These are phyloP conservation scores for Pestalotiopsis sp. DNA, from an alignment of 2,329 filamentous ascomycete genomes.

Conservation along the genomic window DNA sequence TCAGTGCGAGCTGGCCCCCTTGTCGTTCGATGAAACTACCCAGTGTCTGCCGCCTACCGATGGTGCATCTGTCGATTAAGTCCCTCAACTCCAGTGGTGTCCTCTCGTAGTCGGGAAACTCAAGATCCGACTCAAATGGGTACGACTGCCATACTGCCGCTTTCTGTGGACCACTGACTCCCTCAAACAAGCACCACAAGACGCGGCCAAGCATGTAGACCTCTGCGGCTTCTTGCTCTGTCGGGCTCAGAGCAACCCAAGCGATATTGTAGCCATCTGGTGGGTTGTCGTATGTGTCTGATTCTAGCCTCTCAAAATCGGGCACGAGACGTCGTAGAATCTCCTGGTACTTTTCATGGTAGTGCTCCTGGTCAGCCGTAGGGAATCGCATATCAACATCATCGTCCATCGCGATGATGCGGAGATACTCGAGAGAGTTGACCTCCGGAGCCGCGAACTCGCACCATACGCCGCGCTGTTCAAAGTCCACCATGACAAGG, in stretches of 20 bases:
- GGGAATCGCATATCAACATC: constrained; percentile 27
- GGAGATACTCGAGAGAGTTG: constrained; percentile 58
- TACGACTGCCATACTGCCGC: constrained; percentile 62
- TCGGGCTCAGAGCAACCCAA: constrained; percentile 52
- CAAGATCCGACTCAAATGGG: constrained; percentile 52
- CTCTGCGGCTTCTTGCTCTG: constrained; percentile 57
- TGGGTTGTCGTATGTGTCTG: constrained; percentile 49
- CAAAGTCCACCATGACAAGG: constrained; percentile 60
- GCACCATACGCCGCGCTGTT: constrained; percentile 63
- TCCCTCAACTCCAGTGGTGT: constrained; percentile 46
- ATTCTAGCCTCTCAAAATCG: constrained; percentile 41
- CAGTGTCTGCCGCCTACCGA: constrained; percentile 45
- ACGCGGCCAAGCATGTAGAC: constrained; percentile 64
- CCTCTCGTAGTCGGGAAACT: constrained; percentile 53
- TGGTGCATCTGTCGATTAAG: constrained; percentile 54
- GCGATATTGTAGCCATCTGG: constrained; percentile 53
- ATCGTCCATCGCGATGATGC: constrained; percentile 53
- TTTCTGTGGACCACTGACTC: constrained; percentile 56
- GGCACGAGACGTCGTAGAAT: constrained; percentile 46
- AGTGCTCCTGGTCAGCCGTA: neutral
- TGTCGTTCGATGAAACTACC: constrained; percentile 44
- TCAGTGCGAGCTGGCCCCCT: constrained; percentile 46
- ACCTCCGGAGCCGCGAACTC: constrained; percentile 62
- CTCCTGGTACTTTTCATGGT: constrained; percentile 38
- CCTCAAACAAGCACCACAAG: constrained; percentile 64